Evolutionary conservation across 306 rosid species (phyloP), one percentile per base, ranked within the genome.

Genomic region (Prunus mira): DNA sequence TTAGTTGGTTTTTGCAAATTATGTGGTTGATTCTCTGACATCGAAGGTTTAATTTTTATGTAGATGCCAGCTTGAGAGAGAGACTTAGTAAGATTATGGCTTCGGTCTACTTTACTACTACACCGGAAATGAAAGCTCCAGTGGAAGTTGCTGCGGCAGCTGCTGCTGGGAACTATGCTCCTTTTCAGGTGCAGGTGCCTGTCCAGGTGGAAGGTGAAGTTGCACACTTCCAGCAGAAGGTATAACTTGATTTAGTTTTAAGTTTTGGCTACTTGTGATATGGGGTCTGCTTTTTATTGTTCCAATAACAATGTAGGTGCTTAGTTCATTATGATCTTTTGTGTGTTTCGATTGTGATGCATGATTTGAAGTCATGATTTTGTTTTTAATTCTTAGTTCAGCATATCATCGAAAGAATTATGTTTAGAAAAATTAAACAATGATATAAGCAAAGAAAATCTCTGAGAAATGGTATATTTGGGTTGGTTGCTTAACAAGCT

Each of bases 81-180:
- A 91, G 84, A 88, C 87, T 96, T 69, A 80, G 83, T 56, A 96
- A 91, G 87, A 92, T 96, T 49, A 89, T 96, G 97, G 89, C 93
- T 54, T 91, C 98, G 0, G 97, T 89, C 69, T 96, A 96, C 74
- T 89, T 91, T 70, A 92, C 84, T 58, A 96, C 93, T 19, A 82
- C 93, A 5, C 99, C 99, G 3, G 97, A 92, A 89, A 92, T 96
- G 87, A 92, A 92, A 81, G 97, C 88, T 83, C 73, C 98, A 0
- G 94, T 88, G 57, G 99, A 93, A 51, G 96, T 92, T 79, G 93
- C 92, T 27, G 97, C 98, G 1, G 93, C 82, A 12, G 87, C 95
- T 22, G 92, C 93, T 75, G 91, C 87, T 24, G 98, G 96, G 57
- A 89, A 80, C 74, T 95, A 89, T 76, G 86, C 78, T 20, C 70